Evolutionary conservation across 768 basidiomycete species (phyloP), one percentile per base, ranked within the genome.

Genomic region (Leccinum obscurum): DNA sequence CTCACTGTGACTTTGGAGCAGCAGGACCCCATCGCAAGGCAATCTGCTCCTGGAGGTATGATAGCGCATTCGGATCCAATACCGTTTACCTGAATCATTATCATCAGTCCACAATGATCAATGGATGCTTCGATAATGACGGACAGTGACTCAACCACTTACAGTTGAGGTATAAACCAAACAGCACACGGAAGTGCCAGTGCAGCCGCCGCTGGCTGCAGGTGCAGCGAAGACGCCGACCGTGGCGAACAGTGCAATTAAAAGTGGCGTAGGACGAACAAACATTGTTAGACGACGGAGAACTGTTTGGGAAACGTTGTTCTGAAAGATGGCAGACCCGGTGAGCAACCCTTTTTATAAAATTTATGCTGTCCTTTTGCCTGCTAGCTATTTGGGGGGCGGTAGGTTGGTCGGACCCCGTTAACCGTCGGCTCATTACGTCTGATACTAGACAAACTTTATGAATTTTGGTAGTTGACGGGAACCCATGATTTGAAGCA

Each of bases 241-340:
- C 13, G 55, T 24, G 10, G 41, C 44, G 5, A 55, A 20, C 1
- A 64, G 34, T 4, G 35, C 49, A 11, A 63, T 13, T 3, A 46
- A 34, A 35, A 62, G 4, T 4, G 52, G 44, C 9, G 41, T 34
- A 28, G 54, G 37, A 48, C 49, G 56, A 52, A n/a, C 20, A 3
- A 63, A 59, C 62, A 64, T 63, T 39, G 34, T 35, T 35, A 6
- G 34, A 35, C 10, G 34, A 34, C 11, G 34, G 13, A 32, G 32
- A 32, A 32, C 32, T 10, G 32, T 32, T 32, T 11, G 32, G 32
- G 32, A 11, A 32, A 32, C 10, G 32, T 32, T 32, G 32, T 32
- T 32, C 10, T 13, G 4, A 13, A 34, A 34, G 34, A 34, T 34
- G 34, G 34, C 4, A 34, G 11, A 13, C 34, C 11, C 34, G 11